A percentile compares a stretch with the other conserved stretches of the same genome.
phyloP scores from a whole-genome alignment of 495 filamentous ascomycete genomes.

The Hapsidospora chrysogenum region DNA sequence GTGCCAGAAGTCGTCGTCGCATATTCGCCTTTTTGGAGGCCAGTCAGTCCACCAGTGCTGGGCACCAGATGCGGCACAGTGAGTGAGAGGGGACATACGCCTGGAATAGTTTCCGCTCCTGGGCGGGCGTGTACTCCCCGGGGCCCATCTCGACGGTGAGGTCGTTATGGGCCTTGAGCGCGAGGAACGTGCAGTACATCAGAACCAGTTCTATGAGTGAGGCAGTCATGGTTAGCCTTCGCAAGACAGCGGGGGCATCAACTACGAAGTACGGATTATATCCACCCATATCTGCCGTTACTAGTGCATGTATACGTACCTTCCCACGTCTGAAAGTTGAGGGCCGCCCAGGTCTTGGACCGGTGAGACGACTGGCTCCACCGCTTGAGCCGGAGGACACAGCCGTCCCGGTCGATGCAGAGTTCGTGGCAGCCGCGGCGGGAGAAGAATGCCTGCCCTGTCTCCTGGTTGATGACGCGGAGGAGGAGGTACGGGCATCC shows the following conservation, averaged over 20 bases:
- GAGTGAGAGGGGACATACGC: slow-evolving; percentile 32
- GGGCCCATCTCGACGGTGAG: slow-evolving; percentile 31
- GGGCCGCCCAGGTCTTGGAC: slow-evolving; percentile 29
- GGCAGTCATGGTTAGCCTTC: too few relatives aligned
- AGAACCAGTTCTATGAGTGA: slow-evolving; percentile 44
- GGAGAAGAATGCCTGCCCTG: slow-evolving; percentile 26
- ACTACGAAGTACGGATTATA: not conserved
- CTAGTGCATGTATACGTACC: slow-evolving; percentile 14
- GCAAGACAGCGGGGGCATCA: too few relatives aligned
- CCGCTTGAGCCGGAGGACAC: slow-evolving; percentile 27
- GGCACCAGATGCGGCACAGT: not conserved
- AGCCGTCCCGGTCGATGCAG: slow-evolving; percentile 26
- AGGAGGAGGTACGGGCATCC: slow-evolving; percentile 24
- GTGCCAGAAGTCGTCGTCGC: slow-evolving; percentile 54
- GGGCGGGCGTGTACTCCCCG: slow-evolving; percentile 40
- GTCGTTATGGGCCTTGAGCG: slow-evolving; percentile 53
- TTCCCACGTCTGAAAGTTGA: slow-evolving; percentile 40
- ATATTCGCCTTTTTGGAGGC: slow-evolving; percentile 38
- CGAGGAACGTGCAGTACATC: slow-evolving; percentile 62
- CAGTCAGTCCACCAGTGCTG: not conserved
- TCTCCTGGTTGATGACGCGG: slow-evolving; percentile 14
- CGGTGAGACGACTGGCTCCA: slow-evolving; percentile 26
- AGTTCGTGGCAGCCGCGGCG: slow-evolving; percentile 31
- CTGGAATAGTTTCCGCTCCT: slow-evolving; percentile 51
- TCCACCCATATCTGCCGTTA: not conserved